phyloP scores from a whole-genome alignment of 139 green algal genomes.

The Gonium pectorale region DNA sequence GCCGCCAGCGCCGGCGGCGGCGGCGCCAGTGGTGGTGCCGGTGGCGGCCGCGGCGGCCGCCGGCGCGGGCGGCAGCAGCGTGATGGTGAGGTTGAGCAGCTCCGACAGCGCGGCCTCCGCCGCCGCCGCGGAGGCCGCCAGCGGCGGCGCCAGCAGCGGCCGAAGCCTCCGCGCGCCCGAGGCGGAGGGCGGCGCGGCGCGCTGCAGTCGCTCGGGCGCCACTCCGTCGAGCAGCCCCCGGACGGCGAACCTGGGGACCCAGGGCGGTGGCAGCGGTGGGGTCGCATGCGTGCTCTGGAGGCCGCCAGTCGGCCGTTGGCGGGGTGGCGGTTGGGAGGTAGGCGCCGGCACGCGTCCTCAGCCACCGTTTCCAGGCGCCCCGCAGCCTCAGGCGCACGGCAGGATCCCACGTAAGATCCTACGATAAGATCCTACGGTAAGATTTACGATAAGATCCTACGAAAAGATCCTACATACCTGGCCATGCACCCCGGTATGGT shows the following conservation, averaged over 20 bases:
- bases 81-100: neutral
- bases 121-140: neutral
- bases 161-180: neutral
- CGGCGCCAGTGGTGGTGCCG: neutral
- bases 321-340: too few species aligned
- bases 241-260: conserved; percentile 41
- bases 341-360: too few species aligned
- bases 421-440: too few species aligned
- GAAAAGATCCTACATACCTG: too few species aligned
- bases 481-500: too few species aligned
- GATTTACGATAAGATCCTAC: too few species aligned
- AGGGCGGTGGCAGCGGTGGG: neutral
- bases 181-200: neutral
- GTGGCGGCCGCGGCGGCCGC: neutral
- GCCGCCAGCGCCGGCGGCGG: neutral
- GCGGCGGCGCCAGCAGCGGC: neutral
- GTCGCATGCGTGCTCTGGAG: too few species aligned
- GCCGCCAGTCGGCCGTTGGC: too few species aligned
- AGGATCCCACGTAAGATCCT: too few species aligned
- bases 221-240: conserved; percentile 52
- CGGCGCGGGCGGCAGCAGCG: neutral
- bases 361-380: too few species aligned
- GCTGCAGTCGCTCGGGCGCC: neutral
- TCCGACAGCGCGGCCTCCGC: neutral
- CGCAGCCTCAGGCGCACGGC: too few species aligned